Evolutionary conservation across 139 green algal species (phyloP).

Genomic region (Limnomonas spitsbergensis): DNA sequence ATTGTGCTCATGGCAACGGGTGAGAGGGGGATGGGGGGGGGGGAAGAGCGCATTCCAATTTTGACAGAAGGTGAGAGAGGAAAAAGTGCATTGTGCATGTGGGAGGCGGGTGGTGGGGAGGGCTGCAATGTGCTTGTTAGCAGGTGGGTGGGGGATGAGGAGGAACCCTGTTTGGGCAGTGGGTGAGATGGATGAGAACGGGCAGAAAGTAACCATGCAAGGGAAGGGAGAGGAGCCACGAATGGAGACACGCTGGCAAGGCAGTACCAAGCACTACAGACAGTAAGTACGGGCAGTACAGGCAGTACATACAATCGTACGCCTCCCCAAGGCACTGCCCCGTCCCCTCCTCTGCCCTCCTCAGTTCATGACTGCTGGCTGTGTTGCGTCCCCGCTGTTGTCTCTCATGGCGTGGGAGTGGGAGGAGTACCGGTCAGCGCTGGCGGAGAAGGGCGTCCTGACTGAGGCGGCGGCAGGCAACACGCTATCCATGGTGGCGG

Average conservation of each 20-base stretch:
- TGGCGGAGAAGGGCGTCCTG: not conserved
- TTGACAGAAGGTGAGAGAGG: not conserved
- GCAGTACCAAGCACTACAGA: not conserved
- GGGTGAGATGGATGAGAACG: too few species aligned
- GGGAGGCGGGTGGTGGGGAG: not conserved
- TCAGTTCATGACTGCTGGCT: slow-evolving; percentile 2
- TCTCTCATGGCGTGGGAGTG: not conserved
- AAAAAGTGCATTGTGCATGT: not conserved
- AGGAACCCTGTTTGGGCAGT: too few species aligned
- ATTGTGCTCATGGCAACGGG: not conserved
- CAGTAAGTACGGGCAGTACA: not conserved
- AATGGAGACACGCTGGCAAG: not conserved
- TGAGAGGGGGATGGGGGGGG: not conserved
- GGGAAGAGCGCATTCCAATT: not conserved
- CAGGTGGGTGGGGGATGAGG: too few species aligned
- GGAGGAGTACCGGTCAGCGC: not conserved
- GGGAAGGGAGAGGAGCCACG: too few species aligned
- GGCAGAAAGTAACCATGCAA: too few species aligned
- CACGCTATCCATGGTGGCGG: not conserved
- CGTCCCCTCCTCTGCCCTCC: too few species aligned
- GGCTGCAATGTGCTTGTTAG: not conserved
- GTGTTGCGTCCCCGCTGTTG: not conserved
- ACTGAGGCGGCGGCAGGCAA: not conserved
- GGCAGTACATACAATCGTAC: not conserved
- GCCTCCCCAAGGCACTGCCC: too few species aligned